Conservation (phyloP, 2,329 filamentous ascomycete species). For the Colletotrichum sp. region DNA sequence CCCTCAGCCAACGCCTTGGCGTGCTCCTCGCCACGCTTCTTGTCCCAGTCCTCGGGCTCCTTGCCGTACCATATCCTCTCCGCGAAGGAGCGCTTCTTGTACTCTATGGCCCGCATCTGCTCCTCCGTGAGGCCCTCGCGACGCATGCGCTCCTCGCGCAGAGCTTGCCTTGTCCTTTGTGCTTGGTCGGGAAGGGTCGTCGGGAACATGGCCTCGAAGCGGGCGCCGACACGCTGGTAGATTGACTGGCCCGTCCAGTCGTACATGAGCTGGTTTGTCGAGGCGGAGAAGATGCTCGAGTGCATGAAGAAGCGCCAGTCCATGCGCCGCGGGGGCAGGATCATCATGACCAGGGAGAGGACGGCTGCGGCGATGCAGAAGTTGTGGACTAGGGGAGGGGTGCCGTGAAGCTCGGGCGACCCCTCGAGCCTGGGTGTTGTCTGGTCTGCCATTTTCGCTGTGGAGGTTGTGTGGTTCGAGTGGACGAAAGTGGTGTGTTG, state of each 20-base stretch:
- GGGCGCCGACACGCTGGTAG: slow-evolving; percentile 48
- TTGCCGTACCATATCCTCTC: slow-evolving; percentile 64
- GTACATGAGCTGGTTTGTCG: slow-evolving; percentile 59
- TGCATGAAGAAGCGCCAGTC: slow-evolving; percentile 58
- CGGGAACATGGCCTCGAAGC: slow-evolving; percentile 49
- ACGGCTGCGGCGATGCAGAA: slow-evolving; percentile 53
- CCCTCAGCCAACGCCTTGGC: slow-evolving; percentile 59
- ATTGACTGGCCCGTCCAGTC: slow-evolving; percentile 63
- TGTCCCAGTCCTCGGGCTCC: slow-evolving; percentile 59
- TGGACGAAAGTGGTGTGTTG: not conserved
- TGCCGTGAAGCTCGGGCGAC: slow-evolving; percentile 5
- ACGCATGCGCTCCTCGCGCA: slow-evolving; percentile 40
- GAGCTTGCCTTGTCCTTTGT: slow-evolving; percentile 46
- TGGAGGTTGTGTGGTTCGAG: not conserved
- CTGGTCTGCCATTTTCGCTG: slow-evolving; percentile 5
- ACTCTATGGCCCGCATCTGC: slow-evolving; percentile 29
- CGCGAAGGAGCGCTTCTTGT: slow-evolving; percentile 34
- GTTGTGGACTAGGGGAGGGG: slow-evolving; percentile 47
- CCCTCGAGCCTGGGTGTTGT: slow-evolving; percentile 7
- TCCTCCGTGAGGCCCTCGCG: slow-evolving; percentile 23
- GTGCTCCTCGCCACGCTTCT: slow-evolving; percentile 56
- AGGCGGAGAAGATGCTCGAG: slow-evolving; percentile 53
- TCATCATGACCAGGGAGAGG: slow-evolving; percentile 50
- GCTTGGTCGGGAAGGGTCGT: slow-evolving; percentile 63
- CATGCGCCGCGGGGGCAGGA: slow-evolving; percentile 56